Evolutionary conservation across 225 moss, liverwort and hornwort species (phyloP).

Genomic region (Pseudoscleropodium purum): DNA sequence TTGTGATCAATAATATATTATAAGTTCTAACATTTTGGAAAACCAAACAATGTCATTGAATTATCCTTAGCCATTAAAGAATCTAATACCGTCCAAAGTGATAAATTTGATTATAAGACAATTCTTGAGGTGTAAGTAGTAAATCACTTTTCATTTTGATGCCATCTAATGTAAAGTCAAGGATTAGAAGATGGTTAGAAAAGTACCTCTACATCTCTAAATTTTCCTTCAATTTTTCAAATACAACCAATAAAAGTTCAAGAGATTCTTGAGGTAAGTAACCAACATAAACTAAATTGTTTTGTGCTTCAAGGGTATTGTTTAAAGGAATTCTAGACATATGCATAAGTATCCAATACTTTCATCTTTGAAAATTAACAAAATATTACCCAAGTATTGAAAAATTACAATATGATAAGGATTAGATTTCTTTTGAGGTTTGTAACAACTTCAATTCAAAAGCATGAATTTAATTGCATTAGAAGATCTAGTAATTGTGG

Average conservation of each 20-base stretch:
- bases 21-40: neutral
- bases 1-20: neutral
- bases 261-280: neutral
- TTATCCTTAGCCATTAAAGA: fast-evolving
- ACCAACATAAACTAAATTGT: neutral
- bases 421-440: neutral
- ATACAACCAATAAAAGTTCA: neutral
- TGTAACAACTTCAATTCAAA: neutral
- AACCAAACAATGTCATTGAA: fast-evolving
- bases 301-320: no score
- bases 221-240: neutral
- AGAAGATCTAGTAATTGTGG: neutral
- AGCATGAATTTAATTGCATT: fast-evolving
- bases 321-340: fast-evolving
- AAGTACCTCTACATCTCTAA: neutral
- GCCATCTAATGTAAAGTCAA: neutral
- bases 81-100: neutral
- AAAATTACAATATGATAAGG: neutral
- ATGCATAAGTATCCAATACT: fast-evolving
- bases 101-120: neutral
- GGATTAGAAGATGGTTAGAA: neutral
- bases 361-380: neutral
- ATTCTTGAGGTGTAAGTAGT: neutral
- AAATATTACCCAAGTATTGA: fast-evolving
- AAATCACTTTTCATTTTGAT: neutral